Percentiles rank a stretch among this genome's conserved stretches.
Conservation (phyloP, 345 rosid genomes). For the Kandelia obovata region DNA sequence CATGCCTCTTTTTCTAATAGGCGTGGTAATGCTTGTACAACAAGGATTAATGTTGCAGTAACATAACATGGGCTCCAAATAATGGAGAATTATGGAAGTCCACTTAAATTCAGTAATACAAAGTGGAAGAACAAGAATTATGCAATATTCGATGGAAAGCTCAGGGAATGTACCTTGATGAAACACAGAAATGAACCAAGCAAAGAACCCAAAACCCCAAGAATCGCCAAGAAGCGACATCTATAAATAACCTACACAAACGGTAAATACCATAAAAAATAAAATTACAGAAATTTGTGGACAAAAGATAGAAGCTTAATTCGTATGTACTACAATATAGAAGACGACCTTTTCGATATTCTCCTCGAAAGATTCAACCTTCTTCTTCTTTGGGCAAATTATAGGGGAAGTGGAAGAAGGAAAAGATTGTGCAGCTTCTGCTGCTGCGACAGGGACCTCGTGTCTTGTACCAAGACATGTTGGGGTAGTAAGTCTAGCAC, state of each 20-base stretch:
- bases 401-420: slow-evolving; percentile 20
- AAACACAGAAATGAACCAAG: slow-evolving; percentile 73
- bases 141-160: neutral
- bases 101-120: too few species aligned
- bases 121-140: neutral
- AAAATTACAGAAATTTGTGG: neutral
- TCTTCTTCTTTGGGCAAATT: slow-evolving; percentile 18
- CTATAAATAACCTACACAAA: slow-evolving; percentile 51
- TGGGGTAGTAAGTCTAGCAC: neutral
- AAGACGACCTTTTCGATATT: slow-evolving; percentile 56
- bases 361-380: slow-evolving; percentile 47
- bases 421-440: slow-evolving; percentile 11
- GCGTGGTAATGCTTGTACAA: too few species aligned
- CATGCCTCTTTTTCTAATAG: too few species aligned
- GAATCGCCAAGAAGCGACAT: slow-evolving; percentile 70
- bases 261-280: neutral
- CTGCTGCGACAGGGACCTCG: slow-evolving; percentile 3
- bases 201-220: slow-evolving; percentile 72
- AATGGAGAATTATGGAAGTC: too few species aligned
- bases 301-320: neutral
- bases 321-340: neutral
- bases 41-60: too few species aligned
- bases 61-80: too few species aligned
- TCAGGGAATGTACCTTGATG: slow-evolving; percentile 47
- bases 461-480: slow-evolving; percentile 8